Percentiles rank a stretch among this genome's conserved stretches.
These are phyloP conservation scores for Auriculariales sp. DNA, from an alignment of 768 basidiomycete genomes.

Conservation along the genomic window DNA sequence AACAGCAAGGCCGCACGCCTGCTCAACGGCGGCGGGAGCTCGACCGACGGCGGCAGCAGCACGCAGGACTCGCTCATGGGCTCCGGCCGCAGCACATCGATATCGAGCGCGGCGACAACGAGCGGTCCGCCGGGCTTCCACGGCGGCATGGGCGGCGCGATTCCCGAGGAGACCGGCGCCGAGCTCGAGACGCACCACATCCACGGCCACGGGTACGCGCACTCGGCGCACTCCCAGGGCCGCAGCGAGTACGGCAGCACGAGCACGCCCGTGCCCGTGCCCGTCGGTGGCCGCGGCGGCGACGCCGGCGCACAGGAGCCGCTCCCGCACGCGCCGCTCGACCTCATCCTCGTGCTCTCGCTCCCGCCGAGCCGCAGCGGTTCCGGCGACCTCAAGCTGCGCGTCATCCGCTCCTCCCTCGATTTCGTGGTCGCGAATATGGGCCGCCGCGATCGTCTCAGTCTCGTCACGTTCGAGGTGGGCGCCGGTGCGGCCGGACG, in stretches of 20 bases:
- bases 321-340: conserved; percentile 74
- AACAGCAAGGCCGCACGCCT: conserved; percentile 20
- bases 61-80: conserved; percentile 4
- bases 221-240: background rate
- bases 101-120: background rate
- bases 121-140: background rate
- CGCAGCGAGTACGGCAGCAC: conserved; percentile 38
- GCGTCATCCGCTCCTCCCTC: conserved; percentile 77
- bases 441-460: conserved; percentile 65
- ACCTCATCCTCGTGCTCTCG: conserved; percentile 84
- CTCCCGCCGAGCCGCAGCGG: conserved; percentile 60
- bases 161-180: background rate
- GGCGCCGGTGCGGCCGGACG: conserved; percentile 72
- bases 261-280: conserved; percentile 57
- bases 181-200: background rate
- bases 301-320: conserved; percentile 72
- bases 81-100: conserved; percentile 1
- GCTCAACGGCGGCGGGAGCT: conserved; percentile 62
- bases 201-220: background rate
- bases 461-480: conserved; percentile 85
- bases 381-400: conserved; percentile 71
- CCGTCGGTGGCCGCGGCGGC: too few relatives aligned
- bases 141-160: background rate
- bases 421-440: conserved; percentile 75
- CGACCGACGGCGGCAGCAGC: conserved; percentile 22